Evolutionary conservation across 2,329 filamentous ascomycete species (phyloP).

Genomic region (Paraphoma chrysanthemicola): DNA sequence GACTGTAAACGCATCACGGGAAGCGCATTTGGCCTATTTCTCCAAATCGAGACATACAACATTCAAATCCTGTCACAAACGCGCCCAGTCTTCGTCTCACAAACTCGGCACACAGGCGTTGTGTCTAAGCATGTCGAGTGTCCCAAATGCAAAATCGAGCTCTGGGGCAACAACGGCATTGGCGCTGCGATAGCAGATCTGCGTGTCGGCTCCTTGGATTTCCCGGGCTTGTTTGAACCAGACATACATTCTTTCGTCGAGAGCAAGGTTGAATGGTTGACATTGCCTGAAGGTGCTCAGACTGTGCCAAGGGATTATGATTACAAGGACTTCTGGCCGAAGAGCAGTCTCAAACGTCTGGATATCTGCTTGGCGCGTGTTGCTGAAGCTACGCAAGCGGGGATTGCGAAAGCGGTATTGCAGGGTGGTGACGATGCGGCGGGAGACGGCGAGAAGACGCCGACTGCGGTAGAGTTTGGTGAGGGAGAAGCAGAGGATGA

Average conservation of each 20-base stretch:
- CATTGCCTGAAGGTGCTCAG: conserved; percentile 30
- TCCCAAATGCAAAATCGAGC: conserved; percentile 23
- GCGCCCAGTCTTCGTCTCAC: conserved; percentile 12
- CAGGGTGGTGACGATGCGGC: conserved; percentile 3
- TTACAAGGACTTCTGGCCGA: conserved; percentile 29
- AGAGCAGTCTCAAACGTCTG: conserved; percentile 34
- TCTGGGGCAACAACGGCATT: conserved; percentile 25
- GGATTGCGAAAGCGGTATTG: conserved; percentile 1
- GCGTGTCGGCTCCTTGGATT: conserved; percentile 35
- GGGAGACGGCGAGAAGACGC: conserved; percentile 37
- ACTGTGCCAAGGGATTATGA: conserved; percentile 16
- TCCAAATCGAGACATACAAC: conserved; percentile 32
- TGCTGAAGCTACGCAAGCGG: conserved; percentile 5
- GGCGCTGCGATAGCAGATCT: conserved; percentile 20
- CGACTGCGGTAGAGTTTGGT: conserved; percentile 25
- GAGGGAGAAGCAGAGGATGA: conserved; percentile 30
- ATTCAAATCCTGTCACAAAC: conserved; percentile 24
- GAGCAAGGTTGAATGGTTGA: conserved; percentile 40
- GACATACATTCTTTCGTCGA: conserved; percentile 38
- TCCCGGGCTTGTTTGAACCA: conserved; percentile 37
- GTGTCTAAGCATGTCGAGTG: conserved; percentile 18
- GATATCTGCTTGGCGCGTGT: conserved; percentile 19
- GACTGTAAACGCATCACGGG: conserved; percentile 37
- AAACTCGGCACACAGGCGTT: not conserved
- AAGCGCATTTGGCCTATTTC: conserved; percentile 28